A percentile compares a stretch with the other conserved stretches of the same genome.
phyloP scores from a whole-genome alignment of 345 rosid species.

The Eucalyptus viminalis region DNA sequence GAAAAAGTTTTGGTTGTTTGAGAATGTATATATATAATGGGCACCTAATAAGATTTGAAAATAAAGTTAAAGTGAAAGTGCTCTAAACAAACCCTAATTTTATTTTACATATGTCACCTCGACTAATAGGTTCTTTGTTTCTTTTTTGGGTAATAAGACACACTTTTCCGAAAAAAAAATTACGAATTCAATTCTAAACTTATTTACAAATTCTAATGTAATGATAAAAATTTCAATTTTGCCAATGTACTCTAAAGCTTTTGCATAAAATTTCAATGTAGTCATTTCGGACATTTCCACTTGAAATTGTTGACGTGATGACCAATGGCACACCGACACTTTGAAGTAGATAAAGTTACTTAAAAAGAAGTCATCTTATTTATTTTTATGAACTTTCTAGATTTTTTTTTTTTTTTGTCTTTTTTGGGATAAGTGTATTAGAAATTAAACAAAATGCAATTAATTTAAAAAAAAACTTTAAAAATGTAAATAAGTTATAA shows the following conservation, averaged over 20 bases:
- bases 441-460: too few relatives aligned
- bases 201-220: background rate
- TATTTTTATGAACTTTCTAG: background rate
- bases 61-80: background rate
- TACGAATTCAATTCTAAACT: background rate
- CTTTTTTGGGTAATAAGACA: background rate
- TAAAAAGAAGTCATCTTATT: background rate
- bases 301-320: background rate
- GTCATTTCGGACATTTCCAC: background rate
- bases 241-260: rapidly evolving
- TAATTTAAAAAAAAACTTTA: too few relatives aligned
- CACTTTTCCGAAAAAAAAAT: background rate
- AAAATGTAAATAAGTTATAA: too few relatives aligned
- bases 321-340: rapidly evolving
- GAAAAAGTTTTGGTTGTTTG: background rate
- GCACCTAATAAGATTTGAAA: background rate
- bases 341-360: background rate
- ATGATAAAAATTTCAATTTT: background rate
- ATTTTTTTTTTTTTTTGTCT: too few relatives aligned
- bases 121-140: background rate
- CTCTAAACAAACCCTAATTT: background rate
- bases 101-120: background rate
- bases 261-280: background rate
- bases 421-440: too few relatives aligned
- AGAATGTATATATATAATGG: background rate